phyloP scores from a whole-genome alignment of 208 protist species.

The Leptomonas pyrrhocoris region DNA sequence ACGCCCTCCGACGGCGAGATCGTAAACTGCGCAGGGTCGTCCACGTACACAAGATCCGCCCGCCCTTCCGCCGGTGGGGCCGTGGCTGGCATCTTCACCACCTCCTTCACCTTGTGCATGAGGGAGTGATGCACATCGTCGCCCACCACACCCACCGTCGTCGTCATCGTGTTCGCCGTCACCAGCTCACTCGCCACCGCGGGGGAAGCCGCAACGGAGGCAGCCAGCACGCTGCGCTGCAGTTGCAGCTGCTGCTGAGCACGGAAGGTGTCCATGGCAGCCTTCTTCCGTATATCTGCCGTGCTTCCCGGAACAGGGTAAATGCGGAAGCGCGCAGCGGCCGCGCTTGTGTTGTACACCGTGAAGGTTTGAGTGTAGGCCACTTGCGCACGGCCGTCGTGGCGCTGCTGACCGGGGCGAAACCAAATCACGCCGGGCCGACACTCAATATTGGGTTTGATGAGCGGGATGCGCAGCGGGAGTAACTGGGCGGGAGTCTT shows the following conservation, averaged over 20 bases:
- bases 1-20: slow-evolving; percentile 49
- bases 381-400: slow-evolving; percentile 81
- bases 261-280: slow-evolving; percentile 18
- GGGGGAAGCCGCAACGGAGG: neutral
- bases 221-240: slow-evolving; percentile 9
- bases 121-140: slow-evolving; percentile 10
- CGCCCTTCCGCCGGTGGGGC: slow-evolving; percentile 31
- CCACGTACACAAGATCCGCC: slow-evolving; percentile 28
- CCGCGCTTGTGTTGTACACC: slow-evolving; percentile 56
- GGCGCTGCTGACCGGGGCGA: slow-evolving; percentile 66
- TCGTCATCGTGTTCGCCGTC: slow-evolving; percentile 21
- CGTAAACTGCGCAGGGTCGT: slow-evolving; percentile 49
- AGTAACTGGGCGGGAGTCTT: slow-evolving; percentile 41
- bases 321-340: slow-evolving; percentile 46
- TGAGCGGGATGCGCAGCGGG: slow-evolving; percentile 53
- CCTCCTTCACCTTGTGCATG: slow-evolving; percentile 48
- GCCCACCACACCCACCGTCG: slow-evolving; percentile 20
- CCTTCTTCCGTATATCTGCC: slow-evolving; percentile 2
- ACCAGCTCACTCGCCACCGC: neutral
- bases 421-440: slow-evolving; percentile 71
- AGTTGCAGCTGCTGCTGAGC: slow-evolving; percentile 20
- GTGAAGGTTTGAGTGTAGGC: slow-evolving; percentile 60
- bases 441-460: slow-evolving; percentile 46
- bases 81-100: slow-evolving; percentile 46
- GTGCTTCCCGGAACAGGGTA: slow-evolving; percentile 30